Percentiles rank a stretch among this genome's conserved stretches.
Conservation (phyloP, 1,284 basidiomycete genomes). For the Pseudozyma pruni region DNA sequence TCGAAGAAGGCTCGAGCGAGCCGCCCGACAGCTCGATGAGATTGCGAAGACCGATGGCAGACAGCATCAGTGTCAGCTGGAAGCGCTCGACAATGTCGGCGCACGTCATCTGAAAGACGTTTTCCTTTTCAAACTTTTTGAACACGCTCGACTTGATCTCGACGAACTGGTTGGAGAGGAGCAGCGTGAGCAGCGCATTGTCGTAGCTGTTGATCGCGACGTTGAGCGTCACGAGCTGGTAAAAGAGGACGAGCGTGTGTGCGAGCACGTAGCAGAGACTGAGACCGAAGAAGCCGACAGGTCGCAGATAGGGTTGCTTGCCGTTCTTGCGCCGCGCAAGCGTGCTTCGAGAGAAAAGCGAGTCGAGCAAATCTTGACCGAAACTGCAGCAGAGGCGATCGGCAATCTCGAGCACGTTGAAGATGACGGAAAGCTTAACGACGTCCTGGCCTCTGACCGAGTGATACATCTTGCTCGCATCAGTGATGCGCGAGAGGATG, state of each 20-base stretch:
- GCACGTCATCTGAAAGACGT: constrained; percentile 93
- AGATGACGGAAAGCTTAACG: constrained; percentile 97
- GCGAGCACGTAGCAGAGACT: constrained; percentile 80
- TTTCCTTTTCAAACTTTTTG: constrained; percentile 99
- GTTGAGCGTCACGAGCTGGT: constrained; percentile 93
- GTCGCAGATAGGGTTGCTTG: constrained; percentile 73
- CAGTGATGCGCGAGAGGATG: constrained; percentile 83
- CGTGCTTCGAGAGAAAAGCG: constrained; percentile 91
- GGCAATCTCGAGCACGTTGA: constrained; percentile 87
- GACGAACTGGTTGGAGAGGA: constrained; percentile 98
- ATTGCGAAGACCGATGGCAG: constrained; percentile 91
- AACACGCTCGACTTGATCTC: constrained; percentile 99
- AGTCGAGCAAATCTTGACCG: constrained; percentile 96
- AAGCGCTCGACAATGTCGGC: constrained; percentile 96
- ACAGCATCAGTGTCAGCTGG: constrained; percentile 88
- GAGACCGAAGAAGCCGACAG: constrained; percentile 85
- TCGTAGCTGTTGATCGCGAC: constrained; percentile 99
- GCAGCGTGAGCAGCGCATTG: constrained; percentile 89
- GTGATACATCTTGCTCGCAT: constrained; percentile 98
- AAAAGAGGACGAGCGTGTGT: constrained; percentile 94
- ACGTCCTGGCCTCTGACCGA: constrained; percentile 88
- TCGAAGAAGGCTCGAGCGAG: constrained; percentile 67
- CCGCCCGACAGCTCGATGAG: constrained; percentile 88
- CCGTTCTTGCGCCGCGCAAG: constrained; percentile 74
- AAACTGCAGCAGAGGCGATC: constrained; percentile 95